phyloP scores from a whole-genome alignment of 1,139 yeast genomes.

The Yamadazyma triangularis region DNA sequence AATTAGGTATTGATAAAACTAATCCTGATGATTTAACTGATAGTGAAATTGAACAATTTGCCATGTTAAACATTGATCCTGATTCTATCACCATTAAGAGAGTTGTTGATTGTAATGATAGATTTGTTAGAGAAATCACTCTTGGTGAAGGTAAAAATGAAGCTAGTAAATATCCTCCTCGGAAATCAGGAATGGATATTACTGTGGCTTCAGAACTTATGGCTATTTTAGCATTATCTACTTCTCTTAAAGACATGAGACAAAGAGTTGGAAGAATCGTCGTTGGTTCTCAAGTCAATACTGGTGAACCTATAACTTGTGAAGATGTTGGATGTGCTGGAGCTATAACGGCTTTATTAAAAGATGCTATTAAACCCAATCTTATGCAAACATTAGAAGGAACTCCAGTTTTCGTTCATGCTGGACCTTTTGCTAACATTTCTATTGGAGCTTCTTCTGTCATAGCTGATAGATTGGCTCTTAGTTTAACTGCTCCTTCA shows the following conservation, averaged over 20 bases:
- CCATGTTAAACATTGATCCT: conserved; percentile 67
- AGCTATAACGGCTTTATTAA: conserved; percentile 71
- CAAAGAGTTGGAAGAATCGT: conserved; percentile 67
- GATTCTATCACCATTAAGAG: conserved; percentile 70
- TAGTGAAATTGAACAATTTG: conserved; percentile 61
- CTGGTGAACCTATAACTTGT: conserved; percentile 66
- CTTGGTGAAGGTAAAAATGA: conserved; percentile 77
- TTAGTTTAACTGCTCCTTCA: conserved; percentile 55
- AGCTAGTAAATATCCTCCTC: conserved; percentile 57
- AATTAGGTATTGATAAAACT: conserved; percentile 60
- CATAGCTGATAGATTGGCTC: conserved; percentile 69
- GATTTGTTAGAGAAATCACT: conserved; percentile 71
- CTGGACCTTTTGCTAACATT: conserved; percentile 84
- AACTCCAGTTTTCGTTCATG: conserved; percentile 80
- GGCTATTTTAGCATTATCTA: conserved; percentile 76
- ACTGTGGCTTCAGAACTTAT: conserved; percentile 79
- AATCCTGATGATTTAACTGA: conserved; percentile 64
- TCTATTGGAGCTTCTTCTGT: conserved; percentile 84
- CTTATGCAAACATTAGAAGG: conserved; percentile 85
- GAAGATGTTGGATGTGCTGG: conserved; percentile 82
- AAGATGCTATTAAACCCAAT: conserved; percentile 80
- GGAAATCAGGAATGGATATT: conserved; percentile 74
- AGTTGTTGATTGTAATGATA: conserved; percentile 78
- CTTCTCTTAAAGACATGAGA: conserved; percentile 63
- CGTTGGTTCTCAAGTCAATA: conserved; percentile 55